Evolutionary conservation across 805 yeast species (phyloP), one percentile per base, ranked within the genome.

Genomic region (Grigorovia jiainica): DNA sequence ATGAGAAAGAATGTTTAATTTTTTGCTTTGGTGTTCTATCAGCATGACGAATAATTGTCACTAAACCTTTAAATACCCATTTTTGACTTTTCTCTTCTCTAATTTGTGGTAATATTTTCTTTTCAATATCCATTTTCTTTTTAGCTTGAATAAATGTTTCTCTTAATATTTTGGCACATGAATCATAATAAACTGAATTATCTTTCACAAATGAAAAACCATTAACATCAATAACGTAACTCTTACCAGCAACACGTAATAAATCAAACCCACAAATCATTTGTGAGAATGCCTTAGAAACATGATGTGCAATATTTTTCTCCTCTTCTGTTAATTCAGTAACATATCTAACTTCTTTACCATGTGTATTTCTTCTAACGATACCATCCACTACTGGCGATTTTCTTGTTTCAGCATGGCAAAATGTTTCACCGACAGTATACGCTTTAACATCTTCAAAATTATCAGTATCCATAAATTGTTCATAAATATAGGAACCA

Each of bases 381-480:
- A 92, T 85, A 37, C 99, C 99, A 65, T 92, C 99, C n/a, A 92
- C 98, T 3, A 92, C 98, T 1, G 99, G 99, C 0, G 96, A 87
- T 61, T 92, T 92, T 56, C 99, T 75, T 1, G 99, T 92, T 59
- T 92, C 99, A 0, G 98, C 99, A 62, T 92, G 99, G 60, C 98
- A 92, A 57, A 75, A 92, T 16, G 68, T 68, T 3, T 82, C 78
- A 1, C 98, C 97, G 4, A 92, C 97, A 1, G 99, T 92, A 61
- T 92, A 92, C 0, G 97, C 97, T 65, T 92, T 92, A 47, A 92
- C 99, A 63, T 92, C 99, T 65, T 92, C 98, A 56, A 87, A 89
- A 59, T 92, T 92, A 61, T 92, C 97, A 2, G 98, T 90, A 59
- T 92, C 97, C 90, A 92, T 87, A 54, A 92, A 92, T 63, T 83